A percentile compares a stretch with the other conserved stretches of the same genome.
These are phyloP conservation scores for Lecanosticta acicola DNA, from an alignment of 2,329 filamentous ascomycete species.

Conservation along the genomic window DNA sequence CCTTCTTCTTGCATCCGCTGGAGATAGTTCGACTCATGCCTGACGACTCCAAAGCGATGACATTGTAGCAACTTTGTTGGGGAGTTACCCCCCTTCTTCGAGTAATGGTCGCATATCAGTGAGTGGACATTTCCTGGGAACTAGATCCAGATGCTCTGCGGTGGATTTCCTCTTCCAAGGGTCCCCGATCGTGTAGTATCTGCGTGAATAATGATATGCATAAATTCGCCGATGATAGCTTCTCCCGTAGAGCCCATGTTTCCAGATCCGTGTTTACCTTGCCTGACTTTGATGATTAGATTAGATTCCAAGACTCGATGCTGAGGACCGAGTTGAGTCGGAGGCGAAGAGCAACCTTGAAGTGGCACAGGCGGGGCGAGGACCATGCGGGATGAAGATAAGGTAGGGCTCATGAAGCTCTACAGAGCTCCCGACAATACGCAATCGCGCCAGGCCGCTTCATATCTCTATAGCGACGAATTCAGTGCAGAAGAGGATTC, in stretches of 20 bases:
- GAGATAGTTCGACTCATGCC: conserved; percentile 5
- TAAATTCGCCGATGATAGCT: conserved; percentile 1
- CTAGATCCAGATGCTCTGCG: background rate
- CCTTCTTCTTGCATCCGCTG: conserved; percentile 1
- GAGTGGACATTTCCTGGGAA: conserved; percentile 5
- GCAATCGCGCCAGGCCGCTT: too few relatives aligned
- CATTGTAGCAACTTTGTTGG: conserved; percentile 5
- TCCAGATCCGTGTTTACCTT: too few relatives aligned
- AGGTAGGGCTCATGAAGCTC: too few relatives aligned
- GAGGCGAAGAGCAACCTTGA: too few relatives aligned
- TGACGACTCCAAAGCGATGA: conserved; percentile 6
- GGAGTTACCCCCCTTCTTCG: background rate
- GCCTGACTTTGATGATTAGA: too few relatives aligned
- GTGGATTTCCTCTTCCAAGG: conserved; percentile 9
- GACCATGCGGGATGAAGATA: too few relatives aligned
- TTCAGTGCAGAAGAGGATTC: too few relatives aligned
- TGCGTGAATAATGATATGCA: conserved; percentile 3
- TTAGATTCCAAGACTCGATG: too few relatives aligned
- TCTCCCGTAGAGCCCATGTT: background rate
- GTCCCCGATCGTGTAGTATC: conserved; percentile 5
- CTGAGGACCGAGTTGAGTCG: too few relatives aligned
- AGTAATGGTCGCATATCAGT: conserved; percentile 3
- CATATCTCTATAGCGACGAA: too few relatives aligned
- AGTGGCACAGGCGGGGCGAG: too few relatives aligned
- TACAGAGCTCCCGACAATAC: too few relatives aligned